Evolutionary conservation across 164 flowering plant species (phyloP).

Genomic region (Vitis rotundifolia): DNA sequence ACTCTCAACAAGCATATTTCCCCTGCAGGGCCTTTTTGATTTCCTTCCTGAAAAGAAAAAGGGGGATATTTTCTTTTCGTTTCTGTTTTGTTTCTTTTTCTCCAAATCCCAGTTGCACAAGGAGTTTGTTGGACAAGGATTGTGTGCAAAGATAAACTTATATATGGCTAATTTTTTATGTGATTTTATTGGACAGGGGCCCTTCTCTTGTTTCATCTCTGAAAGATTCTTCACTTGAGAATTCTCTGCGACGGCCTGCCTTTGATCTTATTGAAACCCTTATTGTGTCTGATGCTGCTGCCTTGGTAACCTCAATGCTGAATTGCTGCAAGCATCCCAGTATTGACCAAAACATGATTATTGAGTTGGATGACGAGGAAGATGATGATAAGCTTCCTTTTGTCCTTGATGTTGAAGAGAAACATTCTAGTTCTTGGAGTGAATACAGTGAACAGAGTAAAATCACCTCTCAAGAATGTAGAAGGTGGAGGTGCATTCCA

Average conservation of each 20-base stretch:
- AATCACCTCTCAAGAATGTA: slow-evolving; percentile 51
- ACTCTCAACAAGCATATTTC: too few species aligned
- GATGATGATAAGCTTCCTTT: slow-evolving; percentile 39
- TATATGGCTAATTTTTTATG: background rate
- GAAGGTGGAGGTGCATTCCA: slow-evolving; percentile 90
- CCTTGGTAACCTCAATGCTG: slow-evolving; percentile 46
- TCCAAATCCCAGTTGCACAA: too few species aligned
- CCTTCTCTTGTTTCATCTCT: slow-evolving; percentile 81
- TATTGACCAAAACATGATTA: slow-evolving; percentile 19
- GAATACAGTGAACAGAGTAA: slow-evolving; percentile 59
- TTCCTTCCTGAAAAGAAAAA: too few species aligned
- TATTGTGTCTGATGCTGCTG: slow-evolving; percentile 88
- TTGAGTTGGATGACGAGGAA: slow-evolving; percentile 44
- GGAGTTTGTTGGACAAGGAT: too few species aligned
- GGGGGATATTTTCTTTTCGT: too few species aligned
- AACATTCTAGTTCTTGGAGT: slow-evolving; percentile 64
- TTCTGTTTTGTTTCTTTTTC: too few species aligned
- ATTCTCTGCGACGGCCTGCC: slow-evolving; percentile 86
- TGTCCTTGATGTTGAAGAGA: slow-evolving; percentile 48
- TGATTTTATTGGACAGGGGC: slow-evolving; percentile 55
- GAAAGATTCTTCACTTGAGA: slow-evolving; percentile 81
- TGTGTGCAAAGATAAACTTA: background rate
- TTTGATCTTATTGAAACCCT: slow-evolving; percentile 84
- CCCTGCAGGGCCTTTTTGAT: too few species aligned
- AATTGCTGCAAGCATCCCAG: slow-evolving; percentile 17